Evolutionary conservation across 345 rosid genomes (phyloP), one percentile per base, ranked within the genome.

Genomic region (Barbarea vulgaris): DNA sequence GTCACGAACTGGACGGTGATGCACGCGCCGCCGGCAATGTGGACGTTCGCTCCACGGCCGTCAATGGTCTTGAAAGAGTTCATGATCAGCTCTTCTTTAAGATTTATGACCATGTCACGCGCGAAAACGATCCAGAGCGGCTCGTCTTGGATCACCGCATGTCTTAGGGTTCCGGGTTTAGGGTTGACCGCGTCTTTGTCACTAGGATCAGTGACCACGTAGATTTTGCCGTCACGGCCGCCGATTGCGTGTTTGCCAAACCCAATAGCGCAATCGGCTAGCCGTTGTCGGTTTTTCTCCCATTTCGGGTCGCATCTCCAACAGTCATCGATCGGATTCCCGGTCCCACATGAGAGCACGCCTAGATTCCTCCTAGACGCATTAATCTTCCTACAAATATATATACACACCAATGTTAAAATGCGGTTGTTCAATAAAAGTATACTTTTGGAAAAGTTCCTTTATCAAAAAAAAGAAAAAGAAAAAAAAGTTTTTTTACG

Each of bases 231-330:
- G 27, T 87, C 89, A 12, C 89, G 80, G 3, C 92, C 92, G 2
- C 92, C 92, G 12, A 84, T 83, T 17, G 92, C 92, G 46, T 83
- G 85, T 75, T 86, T 87, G 2, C 92, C 92, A 64, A 87, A 87
- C 18, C 92, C 92, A 11, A 87, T 85, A 1, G 82, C 84, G 19
- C 91, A 85, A 42, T 85, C 85, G 2, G 91, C 91, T 21, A 87
- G 81, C 39, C 82, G 76, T 77, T 86, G 81, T 39, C 92, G 76
- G 78, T 84, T 84, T 48, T 80, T 77, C 22, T 78, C 87, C 92
- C 89, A 87, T 1, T 81, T 64, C 0, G 79, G 75, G 72, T 87
- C 88, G 17, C 89, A 87, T 64, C 89, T 82, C 92, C 92, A 87
- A 78, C 92, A 87, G 30, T 87, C 88, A 12, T 87, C 92, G 0